A percentile compares a stretch with the other conserved stretches of the same genome.
These are phyloP conservation scores for Calamus simplicifolius DNA, from an alignment of 176 grass and related monocot species.

Conservation along the genomic window DNA sequence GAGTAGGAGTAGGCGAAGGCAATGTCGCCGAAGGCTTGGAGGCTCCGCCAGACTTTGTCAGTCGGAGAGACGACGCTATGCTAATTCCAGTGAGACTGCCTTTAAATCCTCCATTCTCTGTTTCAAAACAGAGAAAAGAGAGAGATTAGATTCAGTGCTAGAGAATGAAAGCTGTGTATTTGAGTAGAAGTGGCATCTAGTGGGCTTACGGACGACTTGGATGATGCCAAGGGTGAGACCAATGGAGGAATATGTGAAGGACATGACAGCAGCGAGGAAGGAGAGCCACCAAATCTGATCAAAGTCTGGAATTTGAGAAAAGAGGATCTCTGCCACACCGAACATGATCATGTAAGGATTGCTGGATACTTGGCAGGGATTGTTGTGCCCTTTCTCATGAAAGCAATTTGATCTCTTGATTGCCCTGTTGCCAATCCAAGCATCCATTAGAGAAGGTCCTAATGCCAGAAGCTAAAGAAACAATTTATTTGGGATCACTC, in stretches of 20 bases:
- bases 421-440: constrained; percentile 42
- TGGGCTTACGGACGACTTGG: constrained; percentile 50
- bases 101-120: constrained; percentile 52
- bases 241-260: constrained; percentile 91
- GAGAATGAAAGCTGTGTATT: not conserved
- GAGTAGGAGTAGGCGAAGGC: constrained; percentile 99
- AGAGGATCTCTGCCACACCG: constrained; percentile 66
- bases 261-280: constrained; percentile 84
- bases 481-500: constrained; percentile 15
- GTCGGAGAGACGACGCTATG: constrained; percentile 62
- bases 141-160: not conserved
- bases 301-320: constrained; percentile 91
- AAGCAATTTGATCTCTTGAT: constrained; percentile 79
- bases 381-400: constrained; percentile 51
- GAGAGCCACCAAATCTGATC: constrained; percentile 98
- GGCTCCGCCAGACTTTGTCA: constrained; percentile 93
- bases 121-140: not conserved
- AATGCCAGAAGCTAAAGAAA: not conserved
- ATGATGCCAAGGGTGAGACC: constrained; percentile 66
- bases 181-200: not conserved
- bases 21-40: constrained; percentile 97
- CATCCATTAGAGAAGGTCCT: not conserved
- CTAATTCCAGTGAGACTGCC: constrained; percentile 93
- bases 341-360: constrained; percentile 95
- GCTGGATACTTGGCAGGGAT: constrained; percentile 71